Conservation (phyloP, 768 basidiomycete genomes). For the Candolleomyces eurysporus region DNA sequence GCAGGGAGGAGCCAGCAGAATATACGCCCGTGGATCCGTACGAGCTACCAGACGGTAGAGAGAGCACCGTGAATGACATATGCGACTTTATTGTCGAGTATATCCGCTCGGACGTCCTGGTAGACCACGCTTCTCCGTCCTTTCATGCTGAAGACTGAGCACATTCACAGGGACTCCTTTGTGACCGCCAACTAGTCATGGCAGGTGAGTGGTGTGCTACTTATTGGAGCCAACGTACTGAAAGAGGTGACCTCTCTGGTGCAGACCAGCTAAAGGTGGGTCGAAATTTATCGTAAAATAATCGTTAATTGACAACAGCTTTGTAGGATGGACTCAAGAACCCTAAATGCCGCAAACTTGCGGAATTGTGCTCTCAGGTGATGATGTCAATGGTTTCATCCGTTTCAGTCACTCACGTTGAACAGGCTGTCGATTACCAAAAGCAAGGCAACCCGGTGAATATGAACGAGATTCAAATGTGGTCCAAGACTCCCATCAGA, state of each 20-base stretch:
- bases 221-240: too few species aligned
- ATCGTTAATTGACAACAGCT: neutral
- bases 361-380: conserved; percentile 57
- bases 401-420: too few species aligned
- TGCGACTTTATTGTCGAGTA: conserved; percentile 83
- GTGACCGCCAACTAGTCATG: conserved; percentile 56
- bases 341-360: conserved; percentile 52
- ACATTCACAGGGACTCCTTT: conserved; percentile 57
- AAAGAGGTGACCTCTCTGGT: too few species aligned
- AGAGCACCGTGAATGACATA: conserved; percentile 65
- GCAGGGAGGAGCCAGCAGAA: conserved; percentile 46
- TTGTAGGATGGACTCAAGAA: conserved; percentile 61
- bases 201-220: too few species aligned
- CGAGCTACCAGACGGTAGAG: conserved; percentile 36
- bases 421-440: conserved; percentile 73
- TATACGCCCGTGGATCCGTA: conserved; percentile 40
- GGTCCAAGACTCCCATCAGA: conserved; percentile 53
- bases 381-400: neutral
- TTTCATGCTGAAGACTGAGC: neutral
- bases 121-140: conserved; percentile 21
- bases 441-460: conserved; percentile 73
- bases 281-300: neutral
- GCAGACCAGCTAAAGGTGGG: too few species aligned
- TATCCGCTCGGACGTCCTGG: conserved; percentile 79
- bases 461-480: conserved; percentile 37